Evolutionary conservation across 1,284 basidiomycete genomes (phyloP), one percentile per base, ranked within the genome.

Genomic region (Heterobasidion occidentale): DNA sequence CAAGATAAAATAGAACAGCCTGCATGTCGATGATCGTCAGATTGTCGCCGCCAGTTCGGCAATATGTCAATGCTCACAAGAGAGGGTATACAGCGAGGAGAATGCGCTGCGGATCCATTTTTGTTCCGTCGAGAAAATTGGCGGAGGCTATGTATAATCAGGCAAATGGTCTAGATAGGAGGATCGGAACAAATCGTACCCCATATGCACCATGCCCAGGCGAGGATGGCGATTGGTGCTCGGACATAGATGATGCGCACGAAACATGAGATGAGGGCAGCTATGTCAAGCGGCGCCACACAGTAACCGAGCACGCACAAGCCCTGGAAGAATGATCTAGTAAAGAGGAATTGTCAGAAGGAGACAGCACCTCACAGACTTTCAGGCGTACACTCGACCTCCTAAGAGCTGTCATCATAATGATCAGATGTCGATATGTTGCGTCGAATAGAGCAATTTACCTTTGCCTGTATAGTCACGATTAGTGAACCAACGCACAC

Each of bases 181-280:
- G 15, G 9, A 11, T 15, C 17, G 19, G 11, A 15, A 9, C 14
- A 74, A 79, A 64, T n/a, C 49, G 12, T 65, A 96, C 94, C 94
- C 93, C 94, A 98, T 55, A 96, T 89, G 68, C 88, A 92, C 94
- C 94, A 98, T 42, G 79, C 92, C 88, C 92, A 95, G 20, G 90
- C 89, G 15, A 84, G 77, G 17, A 95, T 69, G 45, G 92, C 88
- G 38, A 98, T 72, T 3, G 94, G 94, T 34, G 86, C 86, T 55
- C 94, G 81, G 58, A 98, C 77, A 70, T 89, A 96, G 51, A 98
- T 87, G 48, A 86, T 75, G 58, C 82, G 90, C 19, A 97, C 85
- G 62, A 97, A 92, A 62, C 89, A 88, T 0, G 92, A 83, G 49
- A 97, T 77, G 47, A 97, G 74, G 3, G 93, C 94, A 2, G 94